Evolutionary conservation across 1,284 basidiomycete genomes (phyloP), one percentile per base, ranked within the genome.

Genomic region (Kwoniella shivajii): DNA sequence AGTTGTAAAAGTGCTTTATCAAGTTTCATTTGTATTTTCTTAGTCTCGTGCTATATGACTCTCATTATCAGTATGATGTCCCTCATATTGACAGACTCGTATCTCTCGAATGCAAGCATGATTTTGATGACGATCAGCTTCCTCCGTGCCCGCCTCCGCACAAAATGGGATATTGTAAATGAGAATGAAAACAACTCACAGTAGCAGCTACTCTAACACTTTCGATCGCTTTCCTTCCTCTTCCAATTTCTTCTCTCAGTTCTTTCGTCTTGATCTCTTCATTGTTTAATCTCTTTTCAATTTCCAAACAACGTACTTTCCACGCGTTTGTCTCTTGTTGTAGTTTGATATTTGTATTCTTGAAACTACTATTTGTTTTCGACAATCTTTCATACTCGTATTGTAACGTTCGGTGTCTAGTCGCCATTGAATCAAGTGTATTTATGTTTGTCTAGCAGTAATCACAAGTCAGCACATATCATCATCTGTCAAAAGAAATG

Each of bases 381-480:
- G 83, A 34, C 43, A 92, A 79, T 1, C 91, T 84, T 67, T 93
- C 90, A 57, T 90, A 82, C 67, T 95, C 92, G 63, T 94, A 93
- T 9, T 85, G 83, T 2, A 92, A 77, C 0, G 88, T 91, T 16
- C 89, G 82, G 37, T 90, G 77, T 62, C 89, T 88, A 0, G 88
- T 86, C 0, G 85, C 82, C 4, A 92, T 71, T 5, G 88, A 84
- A 63, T 95, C 92, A 22, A 88, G 84, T n/a, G 85, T 82, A 10
- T 83, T 79, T 81, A 92, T 86, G 72, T 94, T 92, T 67, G 87
- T 84, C 91, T 79, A 53, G 10, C 6, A 24, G 1, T 9, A 31
- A 26, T 13, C 13, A 7, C 9, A 33, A 2, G n/a, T n/a, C 10
- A 41, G 20, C 16, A 31, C 1, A 42, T 10, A 27, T 11, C 27